Evolutionary conservation across 129 eudicot genomes (phyloP).

Genomic region (Artemisia annua): DNA sequence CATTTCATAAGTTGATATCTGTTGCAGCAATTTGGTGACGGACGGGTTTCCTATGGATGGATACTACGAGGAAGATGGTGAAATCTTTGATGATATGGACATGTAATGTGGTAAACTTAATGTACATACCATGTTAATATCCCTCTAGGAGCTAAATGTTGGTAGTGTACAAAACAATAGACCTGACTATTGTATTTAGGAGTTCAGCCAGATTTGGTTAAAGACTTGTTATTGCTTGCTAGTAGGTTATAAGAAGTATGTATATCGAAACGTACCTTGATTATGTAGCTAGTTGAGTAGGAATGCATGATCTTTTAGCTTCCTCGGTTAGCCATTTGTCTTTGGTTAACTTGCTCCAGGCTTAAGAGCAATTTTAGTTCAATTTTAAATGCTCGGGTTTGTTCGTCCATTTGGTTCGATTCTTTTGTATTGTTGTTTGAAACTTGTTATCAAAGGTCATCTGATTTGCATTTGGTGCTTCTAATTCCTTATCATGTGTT

Average conservation of each 20-base stretch:
- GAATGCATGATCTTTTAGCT: slow-evolving; percentile 35
- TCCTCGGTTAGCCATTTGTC: slow-evolving; percentile 19
- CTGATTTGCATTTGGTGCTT: neutral
- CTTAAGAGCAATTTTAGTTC: neutral
- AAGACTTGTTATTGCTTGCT: slow-evolving; percentile 10
- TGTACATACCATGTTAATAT: slow-evolving; percentile 44
- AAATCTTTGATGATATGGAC: slow-evolving; percentile 87
- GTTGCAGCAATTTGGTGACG: slow-evolving; percentile 70
- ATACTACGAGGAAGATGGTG: slow-evolving; percentile 59
- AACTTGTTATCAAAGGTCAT: neutral
- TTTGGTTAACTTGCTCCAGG: slow-evolving; percentile 29
- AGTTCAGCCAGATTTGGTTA: neutral
- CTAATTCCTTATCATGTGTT: neutral
- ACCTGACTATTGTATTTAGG: slow-evolving; percentile 26
- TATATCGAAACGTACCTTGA: neutral
- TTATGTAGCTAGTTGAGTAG: slow-evolving; percentile 7
- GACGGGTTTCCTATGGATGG: slow-evolving; percentile 55
- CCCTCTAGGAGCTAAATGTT: slow-evolving; percentile 28
- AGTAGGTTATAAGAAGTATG: slow-evolving; percentile 7
- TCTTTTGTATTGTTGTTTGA: neutral
- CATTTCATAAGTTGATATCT: neutral
- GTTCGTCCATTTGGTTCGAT: neutral
- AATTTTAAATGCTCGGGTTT: neutral
- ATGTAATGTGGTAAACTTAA: slow-evolving; percentile 42
- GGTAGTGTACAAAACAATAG: slow-evolving; percentile 34